Percentiles rank a stretch among this genome's conserved stretches.
phyloP scores from a whole-genome alignment of 352 stramenopile species.

The Globisporangium spinosum region DNA sequence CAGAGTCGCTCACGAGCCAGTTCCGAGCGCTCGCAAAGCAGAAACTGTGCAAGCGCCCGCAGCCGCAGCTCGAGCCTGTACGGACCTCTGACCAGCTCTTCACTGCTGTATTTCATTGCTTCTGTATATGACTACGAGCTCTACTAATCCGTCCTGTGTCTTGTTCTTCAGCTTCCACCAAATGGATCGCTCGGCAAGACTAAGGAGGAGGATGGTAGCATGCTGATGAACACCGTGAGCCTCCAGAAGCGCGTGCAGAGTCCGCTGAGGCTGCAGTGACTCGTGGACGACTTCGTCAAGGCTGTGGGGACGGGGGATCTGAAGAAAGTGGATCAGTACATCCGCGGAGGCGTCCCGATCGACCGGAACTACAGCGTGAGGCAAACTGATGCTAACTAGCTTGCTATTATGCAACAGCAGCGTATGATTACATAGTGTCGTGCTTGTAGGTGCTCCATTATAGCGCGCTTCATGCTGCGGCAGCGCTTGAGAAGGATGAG shows the following conservation, averaged over 20 bases:
- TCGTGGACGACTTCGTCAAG: constrained; percentile 63
- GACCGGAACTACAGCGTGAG: constrained; percentile 48
- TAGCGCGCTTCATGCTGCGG: constrained; percentile 46
- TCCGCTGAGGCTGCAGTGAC: constrained; percentile 41
- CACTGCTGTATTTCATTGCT: not conserved
- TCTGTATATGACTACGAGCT: not conserved
- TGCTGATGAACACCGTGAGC: constrained; percentile 14
- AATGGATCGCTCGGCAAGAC: not conserved
- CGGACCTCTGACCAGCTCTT: not conserved
- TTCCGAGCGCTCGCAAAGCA: constrained; percentile 36
- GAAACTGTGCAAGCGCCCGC: constrained; percentile 21
- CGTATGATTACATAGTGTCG: not conserved
- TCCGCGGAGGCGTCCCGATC: constrained; percentile 49
- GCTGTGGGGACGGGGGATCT: constrained; percentile 35
- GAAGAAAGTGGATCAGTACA: constrained; percentile 44
- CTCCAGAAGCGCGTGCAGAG: constrained; percentile 48
- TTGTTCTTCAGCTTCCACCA: not conserved
- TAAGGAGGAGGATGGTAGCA: not conserved
- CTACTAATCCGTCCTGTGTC: not conserved
- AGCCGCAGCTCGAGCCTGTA: constrained; percentile 25
- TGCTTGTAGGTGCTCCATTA: constrained; percentile 39
- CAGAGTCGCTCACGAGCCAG: constrained; percentile 42
- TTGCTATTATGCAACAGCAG: not conserved
- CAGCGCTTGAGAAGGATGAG: constrained; percentile 27
- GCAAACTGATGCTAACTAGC: not conserved